phyloP scores from a whole-genome alignment of 2,329 filamentous ascomycete genomes.

The Fusarium subglutinans region DNA sequence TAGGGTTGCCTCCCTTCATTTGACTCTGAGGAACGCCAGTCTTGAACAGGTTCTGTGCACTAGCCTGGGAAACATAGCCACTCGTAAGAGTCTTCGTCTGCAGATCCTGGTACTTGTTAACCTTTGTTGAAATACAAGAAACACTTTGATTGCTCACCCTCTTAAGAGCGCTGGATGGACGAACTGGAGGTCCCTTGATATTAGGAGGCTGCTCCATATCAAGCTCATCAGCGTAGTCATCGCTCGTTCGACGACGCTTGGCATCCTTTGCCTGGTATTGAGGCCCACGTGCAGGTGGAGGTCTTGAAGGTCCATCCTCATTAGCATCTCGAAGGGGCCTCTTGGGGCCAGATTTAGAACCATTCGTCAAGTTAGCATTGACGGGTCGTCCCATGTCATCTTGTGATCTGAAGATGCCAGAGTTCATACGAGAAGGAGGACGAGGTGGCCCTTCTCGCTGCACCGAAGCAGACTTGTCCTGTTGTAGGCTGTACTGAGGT shows the following conservation, averaged over 20 bases:
- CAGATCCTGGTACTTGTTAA: constrained; percentile 63
- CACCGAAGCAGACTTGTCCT: constrained; percentile 42
- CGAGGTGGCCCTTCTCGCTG: constrained; percentile 51
- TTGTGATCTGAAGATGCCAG: constrained; percentile 59
- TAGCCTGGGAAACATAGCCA: constrained; percentile 68
- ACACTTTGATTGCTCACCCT: constrained; percentile 65
- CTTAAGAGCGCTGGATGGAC: constrained; percentile 75
- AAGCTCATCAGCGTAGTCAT: constrained; percentile 72
- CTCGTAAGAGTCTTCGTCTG: constrained; percentile 67
- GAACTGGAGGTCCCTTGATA: constrained; percentile 84
- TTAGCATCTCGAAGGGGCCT: constrained; percentile 74
- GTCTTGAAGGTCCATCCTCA: constrained; percentile 60
- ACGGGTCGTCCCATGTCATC: constrained; percentile 71
- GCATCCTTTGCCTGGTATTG: constrained; percentile 74
- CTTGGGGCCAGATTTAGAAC: constrained; percentile 73
- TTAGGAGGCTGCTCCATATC: constrained; percentile 65
- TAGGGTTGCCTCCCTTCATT: constrained; percentile 70
- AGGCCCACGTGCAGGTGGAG: constrained; percentile 59
- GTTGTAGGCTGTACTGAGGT: constrained; percentile 54
- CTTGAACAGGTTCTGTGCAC: constrained; percentile 70
- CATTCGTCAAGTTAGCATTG: constrained; percentile 67
- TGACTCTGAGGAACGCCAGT: constrained; percentile 73
- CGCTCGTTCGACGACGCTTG: constrained; percentile 83
- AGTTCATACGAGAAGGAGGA: constrained; percentile 67
- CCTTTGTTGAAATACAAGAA: not conserved